Base-by-base conservation (phyloP, 768 basidiomycete species). In the Tricholoma furcatifolium region DNA sequence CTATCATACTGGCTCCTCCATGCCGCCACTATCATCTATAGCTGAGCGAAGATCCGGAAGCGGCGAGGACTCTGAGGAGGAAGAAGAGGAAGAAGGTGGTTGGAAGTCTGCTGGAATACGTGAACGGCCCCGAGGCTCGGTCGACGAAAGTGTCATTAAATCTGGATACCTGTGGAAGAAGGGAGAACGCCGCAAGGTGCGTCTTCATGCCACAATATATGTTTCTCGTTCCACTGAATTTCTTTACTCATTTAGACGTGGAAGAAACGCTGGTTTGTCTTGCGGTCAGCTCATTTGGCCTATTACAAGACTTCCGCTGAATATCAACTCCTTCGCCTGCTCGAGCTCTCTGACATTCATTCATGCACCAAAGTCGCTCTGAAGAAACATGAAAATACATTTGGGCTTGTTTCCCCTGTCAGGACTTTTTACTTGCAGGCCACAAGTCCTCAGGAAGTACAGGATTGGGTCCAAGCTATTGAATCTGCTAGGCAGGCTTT, bases 201-300 rank as follows among this genome's bases (percentile, higher is more conserved):
- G 14, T 24, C 58, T 52, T 80, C 69, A 30, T 39, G 24, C 17
- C 49, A 10, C 3, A 35, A 32, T 35, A 35, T 47, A 53, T 18
- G 47, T 43, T 53, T 12, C 49, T 43, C 43, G 47, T 30, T 51
- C 21, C 45, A 34, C 51, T 48, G 20, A 50, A 43, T 27, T 38
- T 42, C 58, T 39, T 43, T 56, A n/a, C 7, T 27, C 27, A 27
- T 27, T 27, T 64, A 96, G 94, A 93, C 90, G 1, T 99, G 97
- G 97, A 98, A 98, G 80, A 95, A 94, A 72, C 83, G 95, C 18
- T 98, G 96, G 96, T 98, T 98, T 62, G 97, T 99, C 2, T 74
- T 99, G 53, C 83, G 96, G 15, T 83, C 92, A 0, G 89, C 88
- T 2, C 93, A 97, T 69, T 74, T 99, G 45, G 93, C 93, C 3